Evolutionary conservation across 768 basidiomycete genomes (phyloP).

Genomic region (Hortiboletus flavorubellus): DNA sequence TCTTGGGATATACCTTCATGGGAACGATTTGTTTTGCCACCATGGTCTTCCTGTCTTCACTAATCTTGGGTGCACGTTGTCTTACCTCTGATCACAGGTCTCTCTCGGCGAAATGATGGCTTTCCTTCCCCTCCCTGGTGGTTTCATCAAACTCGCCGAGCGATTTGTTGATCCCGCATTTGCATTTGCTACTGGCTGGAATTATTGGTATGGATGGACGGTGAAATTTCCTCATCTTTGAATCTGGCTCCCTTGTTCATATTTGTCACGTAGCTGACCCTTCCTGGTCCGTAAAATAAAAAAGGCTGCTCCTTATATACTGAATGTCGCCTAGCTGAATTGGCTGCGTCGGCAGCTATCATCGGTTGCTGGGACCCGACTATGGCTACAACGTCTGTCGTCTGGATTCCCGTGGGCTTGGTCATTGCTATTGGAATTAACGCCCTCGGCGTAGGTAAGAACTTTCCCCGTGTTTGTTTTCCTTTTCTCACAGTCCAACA

Average conservation of each 20-base stretch:
- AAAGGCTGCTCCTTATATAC: neutral
- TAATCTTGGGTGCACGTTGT: neutral
- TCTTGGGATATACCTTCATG: neutral
- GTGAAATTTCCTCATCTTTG: no score
- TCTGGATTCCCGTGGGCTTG: neutral
- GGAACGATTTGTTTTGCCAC: neutral
- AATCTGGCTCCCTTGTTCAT: no score
- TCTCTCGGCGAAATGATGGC: slow-evolving; percentile 4
- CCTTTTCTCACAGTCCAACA: no score
- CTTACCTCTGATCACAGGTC: neutral
- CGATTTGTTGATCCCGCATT: no score
- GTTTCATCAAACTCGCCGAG: no score
- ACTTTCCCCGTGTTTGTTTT: no score
- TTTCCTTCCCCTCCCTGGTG: slow-evolving; percentile 9
- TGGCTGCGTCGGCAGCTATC: neutral
- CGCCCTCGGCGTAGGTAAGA: no score
- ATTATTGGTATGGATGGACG: no score
- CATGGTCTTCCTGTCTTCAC: neutral
- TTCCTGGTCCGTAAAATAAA: no score
- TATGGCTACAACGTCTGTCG: neutral
- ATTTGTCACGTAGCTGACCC: no score
- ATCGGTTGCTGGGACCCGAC: neutral
- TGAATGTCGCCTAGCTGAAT: neutral
- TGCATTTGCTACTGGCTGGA: no score
- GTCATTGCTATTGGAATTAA: no score